Evolutionary conservation across 208 protist genomes (phyloP).

Genomic region (Trypanosoma vivax): DNA sequence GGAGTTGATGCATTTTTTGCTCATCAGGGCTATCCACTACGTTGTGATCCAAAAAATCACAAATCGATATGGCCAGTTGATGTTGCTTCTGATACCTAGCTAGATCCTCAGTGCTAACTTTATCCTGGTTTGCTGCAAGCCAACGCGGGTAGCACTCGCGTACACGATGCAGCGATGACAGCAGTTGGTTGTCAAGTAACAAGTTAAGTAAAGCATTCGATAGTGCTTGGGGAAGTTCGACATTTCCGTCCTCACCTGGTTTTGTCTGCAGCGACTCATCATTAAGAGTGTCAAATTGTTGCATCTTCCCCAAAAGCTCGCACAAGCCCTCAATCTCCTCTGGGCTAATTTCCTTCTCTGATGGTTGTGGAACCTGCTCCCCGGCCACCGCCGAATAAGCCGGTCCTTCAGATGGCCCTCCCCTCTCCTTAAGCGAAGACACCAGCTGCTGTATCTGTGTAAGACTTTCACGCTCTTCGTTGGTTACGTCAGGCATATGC

Average conservation of each 20-base stretch:
- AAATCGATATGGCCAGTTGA: conserved; percentile 42
- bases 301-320: no score
- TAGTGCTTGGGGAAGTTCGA: no score
- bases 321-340: no score
- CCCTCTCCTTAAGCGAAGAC: conserved; percentile 29
- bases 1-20: conserved; percentile 30
- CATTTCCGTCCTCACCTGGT: neutral
- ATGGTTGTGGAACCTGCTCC: conserved; percentile 9
- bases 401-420: no score
- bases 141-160: conserved; percentile 54
- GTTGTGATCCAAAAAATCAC: conserved; percentile 33
- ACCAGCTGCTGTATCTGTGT: conserved; percentile 35
- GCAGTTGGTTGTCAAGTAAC: conserved; percentile 47
- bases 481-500: conserved; percentile 1
- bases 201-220: conserved; percentile 32
- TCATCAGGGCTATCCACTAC: conserved; percentile 41
- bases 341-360: no score
- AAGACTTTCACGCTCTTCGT: conserved; percentile 10
- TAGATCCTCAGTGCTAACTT: conserved; percentile 33
- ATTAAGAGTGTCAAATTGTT: no score
- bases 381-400: conserved; percentile 29
- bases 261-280: no score
- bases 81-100: conserved; percentile 48
- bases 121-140: conserved; percentile 28
- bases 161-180: conserved; percentile 54